Conservation (phyloP, 805 yeast species). For the Debaryomyces tyrocola region DNA sequence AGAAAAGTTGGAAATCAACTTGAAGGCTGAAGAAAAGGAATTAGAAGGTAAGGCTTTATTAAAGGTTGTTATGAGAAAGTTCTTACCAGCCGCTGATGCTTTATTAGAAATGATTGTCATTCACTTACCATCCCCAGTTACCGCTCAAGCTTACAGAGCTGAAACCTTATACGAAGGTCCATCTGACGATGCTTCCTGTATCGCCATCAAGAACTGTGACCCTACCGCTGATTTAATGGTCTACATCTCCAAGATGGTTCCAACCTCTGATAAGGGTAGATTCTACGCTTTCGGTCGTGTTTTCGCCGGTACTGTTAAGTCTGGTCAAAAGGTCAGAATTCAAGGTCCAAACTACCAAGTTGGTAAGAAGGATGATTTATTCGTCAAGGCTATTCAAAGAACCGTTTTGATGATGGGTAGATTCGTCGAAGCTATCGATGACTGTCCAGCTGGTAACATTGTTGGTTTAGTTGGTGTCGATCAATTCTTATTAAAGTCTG, state of each 20-base stretch:
- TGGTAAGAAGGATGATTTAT: slow-evolving; percentile 97
- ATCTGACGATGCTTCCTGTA: slow-evolving; percentile 83
- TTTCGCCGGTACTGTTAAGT: slow-evolving; percentile 98
- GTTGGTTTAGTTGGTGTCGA: slow-evolving; percentile 99
- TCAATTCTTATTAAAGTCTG: slow-evolving; percentile 98
- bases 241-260: slow-evolving; percentile 99
- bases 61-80: slow-evolving; percentile 98
- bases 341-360: slow-evolving; percentile 99
- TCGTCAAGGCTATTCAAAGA: slow-evolving; percentile 97
- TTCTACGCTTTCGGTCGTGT: slow-evolving; percentile 99
- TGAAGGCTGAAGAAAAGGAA: slow-evolving; percentile 97
- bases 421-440: slow-evolving; percentile 95
- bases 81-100: slow-evolving; percentile 99
- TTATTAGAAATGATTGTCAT: slow-evolving; percentile 97
- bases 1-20: slow-evolving; percentile 88
- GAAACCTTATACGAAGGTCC: slow-evolving; percentile 99
- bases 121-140: slow-evolving; percentile 99
- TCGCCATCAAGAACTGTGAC: slow-evolving; percentile 97
- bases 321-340: slow-evolving; percentile 99
- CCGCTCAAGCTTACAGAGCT: slow-evolving; percentile 99
- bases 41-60: slow-evolving; percentile 98
- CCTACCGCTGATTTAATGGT: slow-evolving; percentile 97
- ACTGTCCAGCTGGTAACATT: slow-evolving; percentile 99
- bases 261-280: slow-evolving; percentile 99
- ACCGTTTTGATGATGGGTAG: slow-evolving; percentile 99